phyloP scores from a whole-genome alignment of 768 basidiomycete genomes.

The Nevesoporus exiguus region DNA sequence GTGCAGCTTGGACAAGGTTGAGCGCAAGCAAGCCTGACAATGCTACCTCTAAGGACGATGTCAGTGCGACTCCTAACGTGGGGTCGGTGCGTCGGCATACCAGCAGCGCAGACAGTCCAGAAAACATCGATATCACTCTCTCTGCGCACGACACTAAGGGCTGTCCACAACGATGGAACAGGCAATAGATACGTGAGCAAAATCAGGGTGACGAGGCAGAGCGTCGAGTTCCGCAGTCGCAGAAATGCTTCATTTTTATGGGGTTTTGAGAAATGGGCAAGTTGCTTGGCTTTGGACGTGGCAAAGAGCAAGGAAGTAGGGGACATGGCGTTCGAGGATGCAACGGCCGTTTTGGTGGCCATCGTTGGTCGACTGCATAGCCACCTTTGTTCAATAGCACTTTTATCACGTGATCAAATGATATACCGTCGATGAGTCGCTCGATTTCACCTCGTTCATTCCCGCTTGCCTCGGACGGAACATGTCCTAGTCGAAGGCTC shows the following conservation, averaged over 20 bases:
- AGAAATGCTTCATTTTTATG: conserved; percentile 36
- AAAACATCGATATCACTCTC: conserved; percentile 1
- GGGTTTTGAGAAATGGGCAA: conserved; percentile 32
- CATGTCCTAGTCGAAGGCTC: no score
- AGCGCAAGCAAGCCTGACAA: conserved; percentile 30
- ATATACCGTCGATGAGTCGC: no score
- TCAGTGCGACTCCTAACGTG: neutral
- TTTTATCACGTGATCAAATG: neutral
- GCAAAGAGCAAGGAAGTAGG: conserved; percentile 25
- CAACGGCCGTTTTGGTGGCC: conserved; percentile 7
- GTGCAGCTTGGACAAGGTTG: conserved; percentile 35
- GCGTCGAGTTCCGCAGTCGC: conserved; percentile 38
- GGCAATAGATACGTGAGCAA: conserved; percentile 39
- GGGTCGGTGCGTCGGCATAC: conserved; percentile 17
- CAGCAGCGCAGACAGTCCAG: conserved; percentile 29
- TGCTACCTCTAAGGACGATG: conserved; percentile 24
- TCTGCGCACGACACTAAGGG: conserved; percentile 31
- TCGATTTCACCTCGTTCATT: no score
- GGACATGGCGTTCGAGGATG: conserved; percentile 13
- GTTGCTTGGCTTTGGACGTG: conserved; percentile 17
- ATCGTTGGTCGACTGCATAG: conserved; percentile 9
- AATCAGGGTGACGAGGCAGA: conserved; percentile 31
- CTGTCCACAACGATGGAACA: conserved; percentile 36
- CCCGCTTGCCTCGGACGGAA: no score
- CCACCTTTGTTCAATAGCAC: no score